These are phyloP conservation scores for Durio zibethinus DNA, from an alignment of 345 rosid genomes.

Conservation along the genomic window DNA sequence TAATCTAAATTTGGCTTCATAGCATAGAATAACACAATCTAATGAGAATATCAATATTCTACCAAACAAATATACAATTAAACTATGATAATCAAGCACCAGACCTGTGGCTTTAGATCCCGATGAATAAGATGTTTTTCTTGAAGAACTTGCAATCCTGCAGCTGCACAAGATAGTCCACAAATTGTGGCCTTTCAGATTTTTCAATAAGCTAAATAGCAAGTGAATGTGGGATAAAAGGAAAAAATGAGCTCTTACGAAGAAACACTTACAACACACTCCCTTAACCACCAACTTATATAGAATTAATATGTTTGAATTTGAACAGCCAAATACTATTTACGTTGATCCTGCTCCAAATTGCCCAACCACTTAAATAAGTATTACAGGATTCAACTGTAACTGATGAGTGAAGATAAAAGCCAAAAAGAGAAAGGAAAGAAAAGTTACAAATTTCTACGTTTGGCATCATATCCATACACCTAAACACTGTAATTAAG, in stretches of 20 bases:
- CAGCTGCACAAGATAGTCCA: constrained; percentile 49
- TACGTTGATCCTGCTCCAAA: background rate
- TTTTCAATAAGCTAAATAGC: background rate
- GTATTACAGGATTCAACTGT: background rate
- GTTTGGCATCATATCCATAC: constrained; percentile 8
- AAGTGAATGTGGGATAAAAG: background rate
- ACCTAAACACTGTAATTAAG: background rate
- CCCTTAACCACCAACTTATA: background rate
- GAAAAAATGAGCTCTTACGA: background rate
- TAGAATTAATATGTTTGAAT: background rate
- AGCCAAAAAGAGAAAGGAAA: background rate
- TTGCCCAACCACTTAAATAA: background rate
- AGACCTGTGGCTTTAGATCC: constrained; percentile 87
- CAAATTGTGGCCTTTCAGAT: background rate
- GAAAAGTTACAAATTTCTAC: background rate
- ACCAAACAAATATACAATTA: constrained; percentile 6
- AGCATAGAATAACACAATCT: background rate
- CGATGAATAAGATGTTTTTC: constrained; percentile 76
- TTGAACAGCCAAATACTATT: background rate
- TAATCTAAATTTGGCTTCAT: background rate
- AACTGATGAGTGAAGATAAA: constrained; percentile 6
- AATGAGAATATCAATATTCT: background rate
- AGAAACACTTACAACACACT: background rate
- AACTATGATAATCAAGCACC: background rate
- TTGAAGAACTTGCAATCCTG: constrained; percentile 79